These are phyloP conservation scores for Rhynchospora pubera DNA, from an alignment of 176 grass and related monocot genomes.

Conservation along the genomic window DNA sequence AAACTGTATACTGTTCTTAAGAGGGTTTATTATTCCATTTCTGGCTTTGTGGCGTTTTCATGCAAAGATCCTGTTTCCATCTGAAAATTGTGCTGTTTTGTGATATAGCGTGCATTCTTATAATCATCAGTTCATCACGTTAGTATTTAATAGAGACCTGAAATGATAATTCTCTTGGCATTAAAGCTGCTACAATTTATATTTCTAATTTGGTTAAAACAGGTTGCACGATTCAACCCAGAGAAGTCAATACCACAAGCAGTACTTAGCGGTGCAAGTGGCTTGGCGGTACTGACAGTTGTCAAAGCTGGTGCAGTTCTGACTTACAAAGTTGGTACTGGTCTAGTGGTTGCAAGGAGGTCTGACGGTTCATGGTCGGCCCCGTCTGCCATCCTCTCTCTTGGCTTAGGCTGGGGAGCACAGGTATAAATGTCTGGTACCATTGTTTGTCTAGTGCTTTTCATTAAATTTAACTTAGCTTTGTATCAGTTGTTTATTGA, in stretches of 20 bases:
- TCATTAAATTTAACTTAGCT: background rate
- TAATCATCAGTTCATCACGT: background rate
- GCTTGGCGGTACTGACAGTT: slow-evolving; percentile 81
- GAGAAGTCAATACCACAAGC: slow-evolving; percentile 69
- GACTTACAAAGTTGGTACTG: slow-evolving; percentile 87
- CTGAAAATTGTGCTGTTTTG: background rate
- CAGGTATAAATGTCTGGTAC: slow-evolving; percentile 35
- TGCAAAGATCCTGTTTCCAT: background rate
- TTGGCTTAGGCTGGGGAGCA: slow-evolving; percentile 88
- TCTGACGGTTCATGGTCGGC: slow-evolving; percentile 85
- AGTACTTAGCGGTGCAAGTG: slow-evolving; percentile 68
- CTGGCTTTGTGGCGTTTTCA: background rate
- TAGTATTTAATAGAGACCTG: background rate
- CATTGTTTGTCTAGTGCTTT: background rate
- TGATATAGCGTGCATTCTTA: background rate
- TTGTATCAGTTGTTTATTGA: background rate
- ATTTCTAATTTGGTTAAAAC: slow-evolving; percentile 20
- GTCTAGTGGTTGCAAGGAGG: slow-evolving; percentile 68
- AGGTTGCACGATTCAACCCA: slow-evolving; percentile 66
- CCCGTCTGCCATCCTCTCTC: slow-evolving; percentile 66
- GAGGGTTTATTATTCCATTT: background rate
- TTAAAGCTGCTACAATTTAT: slow-evolving; percentile 15
- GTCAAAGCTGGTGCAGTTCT: slow-evolving; percentile 71
- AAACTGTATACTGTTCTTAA: background rate
- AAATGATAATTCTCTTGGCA: background rate